A percentile compares a stretch with the other conserved stretches of the same genome.
Conservation (phyloP, 2,329 filamentous ascomycete species). For the Amphichorda felina region DNA sequence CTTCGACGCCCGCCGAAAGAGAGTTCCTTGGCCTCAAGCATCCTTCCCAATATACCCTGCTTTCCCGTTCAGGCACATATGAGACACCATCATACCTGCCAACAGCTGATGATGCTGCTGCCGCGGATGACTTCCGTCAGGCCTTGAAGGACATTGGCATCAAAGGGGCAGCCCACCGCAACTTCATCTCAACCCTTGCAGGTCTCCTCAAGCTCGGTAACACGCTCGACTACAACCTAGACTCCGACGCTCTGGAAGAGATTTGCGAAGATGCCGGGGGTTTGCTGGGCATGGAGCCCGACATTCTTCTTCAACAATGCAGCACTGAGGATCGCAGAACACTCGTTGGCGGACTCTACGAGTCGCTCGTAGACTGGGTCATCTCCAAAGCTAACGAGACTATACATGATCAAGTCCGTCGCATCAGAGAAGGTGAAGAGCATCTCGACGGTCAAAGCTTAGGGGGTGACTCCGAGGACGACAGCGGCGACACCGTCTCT, state of each 20-base stretch:
- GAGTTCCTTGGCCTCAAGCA: slow-evolving; percentile 77
- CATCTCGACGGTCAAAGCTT: slow-evolving; percentile 52
- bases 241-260: slow-evolving; percentile 73
- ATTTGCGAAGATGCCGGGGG: slow-evolving; percentile 84
- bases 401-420: slow-evolving; percentile 64
- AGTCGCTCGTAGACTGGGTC: slow-evolving; percentile 91
- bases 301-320: slow-evolving; percentile 66
- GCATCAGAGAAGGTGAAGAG: slow-evolving; percentile 52
- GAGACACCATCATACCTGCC: slow-evolving; percentile 78
- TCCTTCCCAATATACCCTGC: slow-evolving; percentile 63
- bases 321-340: slow-evolving; percentile 75
- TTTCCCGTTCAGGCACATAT: slow-evolving; percentile 78
- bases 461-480: slow-evolving; percentile 58
- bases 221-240: slow-evolving; percentile 71
- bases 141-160: slow-evolving; percentile 88
- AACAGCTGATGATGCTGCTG: slow-evolving; percentile 82
- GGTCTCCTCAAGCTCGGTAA: slow-evolving; percentile 87
- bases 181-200: slow-evolving; percentile 75
- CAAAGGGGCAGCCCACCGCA: slow-evolving; percentile 71
- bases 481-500: slow-evolving; percentile 72
- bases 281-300: slow-evolving; percentile 76
- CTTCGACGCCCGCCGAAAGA: slow-evolving; percentile 76
- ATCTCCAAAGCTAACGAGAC: slow-evolving; percentile 78
- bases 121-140: slow-evolving; percentile 83
- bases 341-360: slow-evolving; percentile 79